phyloP scores from a whole-genome alignment of 139 green algal genomes.

The Chlorella sp. region DNA sequence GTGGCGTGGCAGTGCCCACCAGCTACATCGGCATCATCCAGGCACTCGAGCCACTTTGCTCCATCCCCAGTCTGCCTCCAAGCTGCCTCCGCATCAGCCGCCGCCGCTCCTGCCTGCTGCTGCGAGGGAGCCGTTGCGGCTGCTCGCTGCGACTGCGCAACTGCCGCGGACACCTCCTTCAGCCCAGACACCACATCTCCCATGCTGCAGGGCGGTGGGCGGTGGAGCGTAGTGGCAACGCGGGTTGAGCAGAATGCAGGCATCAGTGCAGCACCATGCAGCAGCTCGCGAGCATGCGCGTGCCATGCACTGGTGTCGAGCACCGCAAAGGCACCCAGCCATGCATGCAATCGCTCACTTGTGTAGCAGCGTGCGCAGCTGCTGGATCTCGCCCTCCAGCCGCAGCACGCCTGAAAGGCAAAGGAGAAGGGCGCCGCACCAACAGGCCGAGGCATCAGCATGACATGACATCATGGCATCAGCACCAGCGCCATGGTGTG shows the following conservation, averaged over 20 bases:
- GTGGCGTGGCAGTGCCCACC: not conserved
- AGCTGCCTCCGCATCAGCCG: not conserved
- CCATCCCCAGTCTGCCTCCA: conserved; percentile 36
- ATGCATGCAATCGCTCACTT: no score
- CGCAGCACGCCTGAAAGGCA: conserved; percentile 36
- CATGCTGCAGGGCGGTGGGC: not conserved
- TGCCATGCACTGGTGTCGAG: no score
- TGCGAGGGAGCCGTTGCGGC: not conserved
- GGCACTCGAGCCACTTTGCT: conserved; percentile 32
- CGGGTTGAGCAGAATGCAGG: not conserved
- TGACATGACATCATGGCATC: no score
- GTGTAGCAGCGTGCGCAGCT: conserved; percentile 43
- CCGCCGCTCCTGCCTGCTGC: not conserved
- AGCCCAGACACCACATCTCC: conserved; percentile 37
- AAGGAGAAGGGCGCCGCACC: not conserved
- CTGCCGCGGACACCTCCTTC: not conserved
- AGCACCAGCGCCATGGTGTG: no score
- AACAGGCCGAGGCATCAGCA: not conserved
- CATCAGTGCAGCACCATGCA: not conserved
- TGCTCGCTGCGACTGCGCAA: not conserved
- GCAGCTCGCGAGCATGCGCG: no score
- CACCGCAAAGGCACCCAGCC: no score
- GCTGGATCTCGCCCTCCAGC: conserved; percentile 48
- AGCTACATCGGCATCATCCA: conserved; percentile 49
- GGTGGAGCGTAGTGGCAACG: not conserved